These are phyloP conservation scores for Musa schizocarpa DNA, from an alignment of 176 grass and related monocot species.

Conservation along the genomic window DNA sequence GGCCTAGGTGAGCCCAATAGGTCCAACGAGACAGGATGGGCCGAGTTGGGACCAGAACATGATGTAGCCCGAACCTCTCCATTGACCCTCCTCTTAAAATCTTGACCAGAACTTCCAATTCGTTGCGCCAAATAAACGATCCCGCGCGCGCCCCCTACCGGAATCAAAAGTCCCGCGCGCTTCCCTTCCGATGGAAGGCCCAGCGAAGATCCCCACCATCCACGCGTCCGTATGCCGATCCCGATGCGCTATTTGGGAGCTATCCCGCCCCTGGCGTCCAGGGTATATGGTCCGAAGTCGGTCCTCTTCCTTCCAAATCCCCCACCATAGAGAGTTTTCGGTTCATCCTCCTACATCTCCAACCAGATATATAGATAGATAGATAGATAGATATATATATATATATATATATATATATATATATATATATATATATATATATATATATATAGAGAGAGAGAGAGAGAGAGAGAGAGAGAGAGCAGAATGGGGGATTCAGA, in stretches of 20 bases:
- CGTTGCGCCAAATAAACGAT: not conserved
- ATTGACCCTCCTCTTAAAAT: not conserved
- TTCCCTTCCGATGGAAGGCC: not conserved
- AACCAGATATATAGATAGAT: no score
- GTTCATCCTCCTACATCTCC: no score
- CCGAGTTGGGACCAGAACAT: no score
- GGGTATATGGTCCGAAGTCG: not conserved
- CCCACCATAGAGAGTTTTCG: no score
- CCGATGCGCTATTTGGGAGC: not conserved
- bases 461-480: constrained; percentile 6
- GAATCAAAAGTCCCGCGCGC: not conserved
- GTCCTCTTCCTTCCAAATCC: not conserved
- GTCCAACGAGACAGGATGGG: no score
- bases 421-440: no score
- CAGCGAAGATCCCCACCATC: not conserved
- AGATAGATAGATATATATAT: no score
- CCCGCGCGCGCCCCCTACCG: not conserved
- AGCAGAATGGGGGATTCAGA: constrained; percentile 32
- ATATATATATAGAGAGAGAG: no score
- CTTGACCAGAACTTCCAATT: no score
- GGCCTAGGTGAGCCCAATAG: no score
- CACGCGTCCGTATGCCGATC: not conserved
- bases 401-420: no score
- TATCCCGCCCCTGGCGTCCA: not conserved
- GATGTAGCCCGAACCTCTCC: no score